Evolutionary conservation across 2,329 filamentous ascomycete species (phyloP).

Genomic region (Pestalotiopsis sp.): DNA sequence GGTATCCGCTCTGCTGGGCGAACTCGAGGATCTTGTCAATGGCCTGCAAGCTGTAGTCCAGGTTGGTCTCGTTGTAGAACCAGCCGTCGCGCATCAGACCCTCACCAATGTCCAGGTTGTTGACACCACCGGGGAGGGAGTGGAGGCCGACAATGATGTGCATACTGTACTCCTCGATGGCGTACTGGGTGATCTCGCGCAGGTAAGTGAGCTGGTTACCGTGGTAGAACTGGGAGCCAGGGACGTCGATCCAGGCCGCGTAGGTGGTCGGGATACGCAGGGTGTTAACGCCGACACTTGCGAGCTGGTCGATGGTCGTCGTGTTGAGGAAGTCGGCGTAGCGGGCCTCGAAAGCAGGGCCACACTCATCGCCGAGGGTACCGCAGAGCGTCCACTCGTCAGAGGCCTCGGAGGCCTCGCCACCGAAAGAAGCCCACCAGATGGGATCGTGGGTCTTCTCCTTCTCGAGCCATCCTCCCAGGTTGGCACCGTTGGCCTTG

Average conservation of each 20-base stretch:
- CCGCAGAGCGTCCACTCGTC: slow-evolving; percentile 39
- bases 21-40: slow-evolving; percentile 33
- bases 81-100: slow-evolving; percentile 31
- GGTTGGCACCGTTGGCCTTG: slow-evolving; percentile 8
- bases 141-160: slow-evolving; percentile 38
- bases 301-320: slow-evolving; percentile 34
- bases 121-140: slow-evolving; percentile 22
- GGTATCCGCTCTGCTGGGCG: slow-evolving; percentile 29
- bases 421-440: neutral
- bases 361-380: slow-evolving; percentile 30
- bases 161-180: slow-evolving; percentile 35
- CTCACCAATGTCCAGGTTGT: slow-evolving; percentile 35
- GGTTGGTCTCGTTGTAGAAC: slow-evolving; percentile 37
- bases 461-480: slow-evolving; percentile 4
- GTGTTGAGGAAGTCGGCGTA: slow-evolving; percentile 33
- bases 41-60: slow-evolving; percentile 34
- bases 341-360: slow-evolving; percentile 29
- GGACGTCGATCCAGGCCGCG: slow-evolving; percentile 36
- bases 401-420: slow-evolving; percentile 16
- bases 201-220: slow-evolving; percentile 34
- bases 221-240: slow-evolving; percentile 32
- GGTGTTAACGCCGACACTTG: slow-evolving; percentile 31
- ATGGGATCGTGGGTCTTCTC: slow-evolving; percentile 5
- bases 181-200: slow-evolving; percentile 34
- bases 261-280: slow-evolving; percentile 39